Percentiles rank a stretch among this genome's conserved stretches.
Conservation (phyloP, 352 stramenopile species). For the Phytophthora podocarpi region DNA sequence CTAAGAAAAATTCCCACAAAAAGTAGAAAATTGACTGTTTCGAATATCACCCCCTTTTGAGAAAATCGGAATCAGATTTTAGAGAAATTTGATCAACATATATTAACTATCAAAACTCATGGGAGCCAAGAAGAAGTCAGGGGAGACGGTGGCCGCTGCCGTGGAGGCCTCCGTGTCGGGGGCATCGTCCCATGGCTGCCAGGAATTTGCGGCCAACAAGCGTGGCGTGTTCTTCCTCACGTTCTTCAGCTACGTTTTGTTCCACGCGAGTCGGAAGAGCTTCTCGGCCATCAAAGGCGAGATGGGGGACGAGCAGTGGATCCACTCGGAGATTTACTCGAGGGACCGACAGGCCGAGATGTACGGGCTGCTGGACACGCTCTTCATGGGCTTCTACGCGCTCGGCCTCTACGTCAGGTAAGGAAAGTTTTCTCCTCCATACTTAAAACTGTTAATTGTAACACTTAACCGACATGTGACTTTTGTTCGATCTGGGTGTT, state of each 20-base stretch:
- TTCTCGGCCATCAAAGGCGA: slow-evolving; percentile 87
- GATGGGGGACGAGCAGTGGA: slow-evolving; percentile 81
- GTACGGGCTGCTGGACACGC: slow-evolving; percentile 80
- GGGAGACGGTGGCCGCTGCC: neutral
- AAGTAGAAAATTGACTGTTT: no score
- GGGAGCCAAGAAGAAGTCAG: slow-evolving; percentile 4
- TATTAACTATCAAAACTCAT: neutral
- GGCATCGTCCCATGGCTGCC: slow-evolving; percentile 18
- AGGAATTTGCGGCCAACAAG: slow-evolving; percentile 49
- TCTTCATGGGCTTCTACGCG: slow-evolving; percentile 85
- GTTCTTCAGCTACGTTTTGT: slow-evolving; percentile 84
- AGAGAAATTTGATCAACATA: no score
- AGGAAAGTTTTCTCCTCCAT: no score
- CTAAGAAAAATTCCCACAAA: no score
- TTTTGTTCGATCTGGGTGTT: slow-evolving; percentile 16
- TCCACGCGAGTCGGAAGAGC: slow-evolving; percentile 78
- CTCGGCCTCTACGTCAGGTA: slow-evolving; percentile 77
- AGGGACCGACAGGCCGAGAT: slow-evolving; percentile 74
- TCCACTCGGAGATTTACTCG: slow-evolving; percentile 64
- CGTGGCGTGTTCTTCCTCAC: slow-evolving; percentile 69
- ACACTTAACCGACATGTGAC: slow-evolving; percentile 21
- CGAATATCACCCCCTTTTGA: no score
- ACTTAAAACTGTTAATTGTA: slow-evolving; percentile 6
- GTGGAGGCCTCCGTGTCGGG: slow-evolving; percentile 11
- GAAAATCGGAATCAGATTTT: neutral